Conservation (phyloP, 768 basidiomycete species). For the Roridomyces roridus region DNA sequence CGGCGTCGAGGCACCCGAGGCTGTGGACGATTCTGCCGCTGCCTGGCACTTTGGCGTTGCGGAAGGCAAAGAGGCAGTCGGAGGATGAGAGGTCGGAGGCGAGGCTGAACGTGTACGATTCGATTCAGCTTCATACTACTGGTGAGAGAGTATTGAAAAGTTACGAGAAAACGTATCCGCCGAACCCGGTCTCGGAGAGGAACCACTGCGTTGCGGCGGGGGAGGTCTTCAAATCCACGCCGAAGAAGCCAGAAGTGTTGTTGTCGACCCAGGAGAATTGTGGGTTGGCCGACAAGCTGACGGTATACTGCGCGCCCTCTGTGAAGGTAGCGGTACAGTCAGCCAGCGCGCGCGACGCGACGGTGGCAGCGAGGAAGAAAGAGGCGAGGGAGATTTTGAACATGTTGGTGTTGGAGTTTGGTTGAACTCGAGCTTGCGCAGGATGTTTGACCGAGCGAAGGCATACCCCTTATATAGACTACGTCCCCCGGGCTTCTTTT, state of each 20-base stretch:
- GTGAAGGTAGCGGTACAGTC: not conserved
- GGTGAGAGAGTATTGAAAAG: not conserved
- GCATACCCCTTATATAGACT: too few species aligned
- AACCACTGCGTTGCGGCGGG: not conserved
- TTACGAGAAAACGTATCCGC: constrained; percentile 1
- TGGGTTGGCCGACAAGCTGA: not conserved
- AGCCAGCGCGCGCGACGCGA: not conserved
- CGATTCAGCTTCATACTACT: too few species aligned
- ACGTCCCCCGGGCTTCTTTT: too few species aligned
- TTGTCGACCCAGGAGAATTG: not conserved
- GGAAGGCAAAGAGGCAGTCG: not conserved
- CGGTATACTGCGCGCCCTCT: not conserved
- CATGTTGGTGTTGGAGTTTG: not conserved
- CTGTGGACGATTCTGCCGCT: not conserved
- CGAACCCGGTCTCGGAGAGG: not conserved
- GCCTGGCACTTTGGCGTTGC: not conserved
- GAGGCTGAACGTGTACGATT: too few species aligned
- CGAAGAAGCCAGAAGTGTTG: not conserved
- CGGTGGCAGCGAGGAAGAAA: not conserved
- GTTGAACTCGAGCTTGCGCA: too few species aligned
- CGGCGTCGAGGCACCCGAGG: not conserved
- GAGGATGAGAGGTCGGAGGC: not conserved
- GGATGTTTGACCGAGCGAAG: too few species aligned
- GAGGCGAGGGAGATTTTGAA: not conserved
- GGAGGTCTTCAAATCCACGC: not conserved